These are phyloP conservation scores for Saccharomyces hybrid DNA, from an alignment of 1,139 yeast species.

Conservation along the genomic window DNA sequence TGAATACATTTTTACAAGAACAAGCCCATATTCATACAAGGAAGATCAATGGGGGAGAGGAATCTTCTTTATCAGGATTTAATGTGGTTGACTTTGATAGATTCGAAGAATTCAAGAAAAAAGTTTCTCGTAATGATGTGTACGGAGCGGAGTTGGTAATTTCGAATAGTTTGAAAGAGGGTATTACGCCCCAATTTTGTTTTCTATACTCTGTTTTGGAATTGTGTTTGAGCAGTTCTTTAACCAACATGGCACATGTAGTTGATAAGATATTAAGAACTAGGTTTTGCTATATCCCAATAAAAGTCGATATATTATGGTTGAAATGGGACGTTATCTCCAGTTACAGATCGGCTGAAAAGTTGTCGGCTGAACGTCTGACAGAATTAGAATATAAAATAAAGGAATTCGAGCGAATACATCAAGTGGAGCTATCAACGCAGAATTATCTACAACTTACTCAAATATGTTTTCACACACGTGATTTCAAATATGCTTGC, in stretches of 20 bases:
- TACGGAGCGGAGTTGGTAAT: slow-evolving; percentile 12
- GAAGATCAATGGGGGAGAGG: slow-evolving; percentile 4
- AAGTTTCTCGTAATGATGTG: slow-evolving; percentile 8
- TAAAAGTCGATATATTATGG: slow-evolving; percentile 22
- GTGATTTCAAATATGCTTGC: slow-evolving; percentile 10
- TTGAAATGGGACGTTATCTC: slow-evolving; percentile 12
- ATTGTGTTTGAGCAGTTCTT: slow-evolving; percentile 11
- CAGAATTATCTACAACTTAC: slow-evolving; percentile 21
- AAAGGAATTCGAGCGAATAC: slow-evolving; percentile 10
- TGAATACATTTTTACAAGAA: slow-evolving; percentile 5
- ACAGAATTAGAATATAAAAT: slow-evolving; percentile 5
- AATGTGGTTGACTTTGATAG: neutral
- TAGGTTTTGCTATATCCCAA: slow-evolving; percentile 14
- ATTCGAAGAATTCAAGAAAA: neutral
- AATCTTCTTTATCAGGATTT: neutral
- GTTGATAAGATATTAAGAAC: slow-evolving; percentile 16
- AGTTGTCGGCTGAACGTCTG: neutral
- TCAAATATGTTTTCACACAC: slow-evolving; percentile 11
- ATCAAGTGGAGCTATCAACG: slow-evolving; percentile 3
- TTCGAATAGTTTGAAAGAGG: slow-evolving; percentile 17
- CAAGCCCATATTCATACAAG: slow-evolving; percentile 3
- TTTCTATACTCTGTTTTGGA: slow-evolving; percentile 19
- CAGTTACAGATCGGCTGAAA: slow-evolving; percentile 1
- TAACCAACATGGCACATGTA: slow-evolving; percentile 13
- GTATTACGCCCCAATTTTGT: slow-evolving; percentile 19